Conservation (phyloP, 768 basidiomycete genomes). For the Amanita rimosa region DNA sequence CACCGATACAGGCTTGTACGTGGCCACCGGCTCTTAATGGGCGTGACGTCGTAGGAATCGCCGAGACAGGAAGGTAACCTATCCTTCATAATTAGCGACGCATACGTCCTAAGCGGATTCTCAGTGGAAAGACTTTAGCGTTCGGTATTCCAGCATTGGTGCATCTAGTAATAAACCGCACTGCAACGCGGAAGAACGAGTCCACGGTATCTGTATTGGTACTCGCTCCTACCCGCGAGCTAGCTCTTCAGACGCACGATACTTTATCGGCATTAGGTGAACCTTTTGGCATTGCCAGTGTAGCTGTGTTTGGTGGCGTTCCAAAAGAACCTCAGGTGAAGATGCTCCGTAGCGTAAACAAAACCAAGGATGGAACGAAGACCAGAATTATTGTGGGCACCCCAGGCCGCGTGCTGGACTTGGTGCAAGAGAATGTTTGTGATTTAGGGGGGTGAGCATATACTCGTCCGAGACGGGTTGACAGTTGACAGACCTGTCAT, state of each 20-base stretch:
- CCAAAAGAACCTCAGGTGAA: conserved; percentile 76
- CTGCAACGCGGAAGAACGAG: conserved; percentile 18
- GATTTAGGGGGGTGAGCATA: conserved; percentile 61
- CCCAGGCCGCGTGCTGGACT: conserved; percentile 85
- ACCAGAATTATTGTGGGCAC: conserved; percentile 89
- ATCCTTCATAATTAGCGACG: conserved; percentile 6
- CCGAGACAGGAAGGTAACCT: conserved; percentile 83
- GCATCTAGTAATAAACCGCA: conserved; percentile 44
- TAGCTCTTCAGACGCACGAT: conserved; percentile 91
- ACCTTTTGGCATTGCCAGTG: conserved; percentile 64
- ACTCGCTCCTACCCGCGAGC: conserved; percentile 90
- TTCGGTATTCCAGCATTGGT: conserved; percentile 89
- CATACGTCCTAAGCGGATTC: conserved; percentile 1
- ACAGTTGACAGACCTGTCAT: conserved; percentile 3
- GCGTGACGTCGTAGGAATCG: conserved; percentile 88
- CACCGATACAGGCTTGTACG: conserved; percentile 91
- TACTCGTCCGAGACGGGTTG: background rate
- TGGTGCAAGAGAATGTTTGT: conserved; percentile 79
- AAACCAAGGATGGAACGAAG: conserved; percentile 33
- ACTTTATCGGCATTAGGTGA: conserved; percentile 65
- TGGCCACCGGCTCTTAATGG: conserved; percentile 84
- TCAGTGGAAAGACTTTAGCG: conserved; percentile 89
- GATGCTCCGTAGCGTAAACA: conserved; percentile 44
- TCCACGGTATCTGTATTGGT: conserved; percentile 57
- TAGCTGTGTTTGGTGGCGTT: conserved; percentile 94